These are phyloP conservation scores for Lactarius evosmus DNA, from an alignment of 768 basidiomycete genomes.

Conservation along the genomic window DNA sequence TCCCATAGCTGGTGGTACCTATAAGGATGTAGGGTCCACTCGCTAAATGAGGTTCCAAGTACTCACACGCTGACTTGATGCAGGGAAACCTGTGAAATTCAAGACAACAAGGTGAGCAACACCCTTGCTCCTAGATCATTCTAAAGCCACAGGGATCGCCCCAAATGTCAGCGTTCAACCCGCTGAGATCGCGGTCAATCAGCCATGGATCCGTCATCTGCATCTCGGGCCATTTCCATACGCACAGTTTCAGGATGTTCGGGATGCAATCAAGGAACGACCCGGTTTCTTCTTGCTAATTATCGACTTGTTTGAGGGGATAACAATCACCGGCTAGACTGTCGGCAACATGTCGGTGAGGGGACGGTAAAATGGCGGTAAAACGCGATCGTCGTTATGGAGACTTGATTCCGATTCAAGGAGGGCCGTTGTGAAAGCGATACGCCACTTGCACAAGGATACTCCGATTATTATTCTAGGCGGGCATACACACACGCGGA, in stretches of 20 bases:
- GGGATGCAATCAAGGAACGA: constrained; percentile 71
- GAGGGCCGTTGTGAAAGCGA: constrained; percentile 66
- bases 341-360: constrained; percentile 81
- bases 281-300: constrained; percentile 78
- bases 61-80: not conserved
- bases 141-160: no score
- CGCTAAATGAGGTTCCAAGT: not conserved
- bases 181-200: constrained; percentile 72
- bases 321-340: not conserved
- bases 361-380: constrained; percentile 48
- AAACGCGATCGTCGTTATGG: not conserved
- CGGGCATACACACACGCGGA: constrained; percentile 76
- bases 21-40: constrained; percentile 39
- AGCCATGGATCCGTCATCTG: constrained; percentile 57
- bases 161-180: constrained; percentile 69
- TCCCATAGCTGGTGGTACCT: no score
- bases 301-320: not conserved
- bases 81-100: constrained; percentile 66
- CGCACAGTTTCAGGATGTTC: constrained; percentile 62
- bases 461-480: constrained; percentile 84
- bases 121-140: no score
- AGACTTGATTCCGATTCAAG: constrained; percentile 39
- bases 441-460: constrained; percentile 63
- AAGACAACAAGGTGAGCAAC: constrained; percentile 59
- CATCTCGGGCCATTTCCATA: not conserved